Evolutionary conservation across 164 flowering plant species (phyloP), one percentile per base, ranked within the genome.

Genomic region (Stephania japonica): DNA sequence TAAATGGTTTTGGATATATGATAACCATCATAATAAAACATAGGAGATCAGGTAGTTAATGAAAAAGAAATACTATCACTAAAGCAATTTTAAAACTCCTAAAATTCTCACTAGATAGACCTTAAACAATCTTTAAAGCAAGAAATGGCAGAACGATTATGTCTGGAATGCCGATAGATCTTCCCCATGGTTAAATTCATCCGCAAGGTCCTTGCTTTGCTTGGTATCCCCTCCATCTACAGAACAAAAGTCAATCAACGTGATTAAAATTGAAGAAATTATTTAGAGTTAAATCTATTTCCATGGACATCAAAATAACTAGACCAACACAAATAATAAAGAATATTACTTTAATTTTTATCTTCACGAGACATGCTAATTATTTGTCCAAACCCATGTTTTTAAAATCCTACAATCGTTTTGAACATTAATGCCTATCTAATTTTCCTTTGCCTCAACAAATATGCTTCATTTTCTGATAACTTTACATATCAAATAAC

Each of bases 211-310:
- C 97, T 88, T 75, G 89, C 86, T 81, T 95, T 95, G 80, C 83
- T 84, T 67, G 97, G 95, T 75, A 94, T 92, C 71, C 92, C 91
- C 74, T 95, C 99, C 96, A 95, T 86, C 99, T 95, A 85, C 65
- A 75, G 59, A 47, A 70, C 14, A 9, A n/a, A 69, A 47, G 47
- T 27, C 38, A 32, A 76, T 67, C 42, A 72, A 44, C n/a, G 18
- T 67, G 67, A 19, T 63, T 24, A 6, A 19, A 59, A n/a, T n/a
- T 59, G 64, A 59, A 59, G 23, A 59, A 59, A 59, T 8, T 59
- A 59, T 3, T 19, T 32, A 32, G 38, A 32, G 38, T 32, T 32
- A 2, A 32, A 32, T 2, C 4, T 32, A 4, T 47, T 42, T 47
- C 41, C 43, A 70, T 50, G 44, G 23, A 27, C 13, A 50, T 49